phyloP scores from a whole-genome alignment of 148 eudicot genomes.

The Fagopyrum esculentum region DNA sequence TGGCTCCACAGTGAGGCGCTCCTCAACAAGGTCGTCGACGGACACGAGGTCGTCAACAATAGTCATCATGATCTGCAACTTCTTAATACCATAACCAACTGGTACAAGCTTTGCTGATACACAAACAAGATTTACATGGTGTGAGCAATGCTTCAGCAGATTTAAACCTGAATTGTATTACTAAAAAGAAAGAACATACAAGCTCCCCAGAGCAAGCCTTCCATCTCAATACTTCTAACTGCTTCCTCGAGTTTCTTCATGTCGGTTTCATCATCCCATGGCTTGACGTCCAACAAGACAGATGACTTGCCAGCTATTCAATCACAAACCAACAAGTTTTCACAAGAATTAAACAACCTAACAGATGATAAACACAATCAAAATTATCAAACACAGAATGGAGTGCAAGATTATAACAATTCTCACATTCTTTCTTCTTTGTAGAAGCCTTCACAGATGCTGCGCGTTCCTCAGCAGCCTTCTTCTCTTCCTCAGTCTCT shows the following conservation, averaged over 20 bases:
- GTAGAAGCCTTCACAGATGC: conserved; percentile 60
- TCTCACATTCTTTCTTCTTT: conserved; percentile 86
- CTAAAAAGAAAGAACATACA: conserved; percentile 25
- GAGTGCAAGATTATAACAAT: background rate
- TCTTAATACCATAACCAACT: conserved; percentile 97
- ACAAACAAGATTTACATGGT: background rate
- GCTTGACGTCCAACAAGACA: conserved; percentile 74
- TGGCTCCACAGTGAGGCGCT: conserved; percentile 62
- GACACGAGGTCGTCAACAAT: conserved; percentile 91
- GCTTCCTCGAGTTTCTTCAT: conserved; percentile 93
- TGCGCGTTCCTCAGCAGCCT: conserved; percentile 78
- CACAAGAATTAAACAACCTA: too few relatives aligned
- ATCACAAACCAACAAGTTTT: background rate
- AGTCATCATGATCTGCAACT: conserved; percentile 78
- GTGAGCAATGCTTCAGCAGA: background rate
- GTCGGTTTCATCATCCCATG: conserved; percentile 99
- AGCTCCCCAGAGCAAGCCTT: conserved; percentile 91
- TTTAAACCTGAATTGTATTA: background rate
- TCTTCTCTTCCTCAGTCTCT: conserved; percentile 97
- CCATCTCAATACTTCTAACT: conserved; percentile 68
- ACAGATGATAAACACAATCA: background rate
- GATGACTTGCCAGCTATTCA: conserved; percentile 84
- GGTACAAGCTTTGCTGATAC: conserved; percentile 75
- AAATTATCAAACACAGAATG: too few relatives aligned
- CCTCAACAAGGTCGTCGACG: conserved; percentile 67